Conservation (phyloP, 2,329 filamentous ascomycete genomes). For the Cadophora sp. region DNA sequence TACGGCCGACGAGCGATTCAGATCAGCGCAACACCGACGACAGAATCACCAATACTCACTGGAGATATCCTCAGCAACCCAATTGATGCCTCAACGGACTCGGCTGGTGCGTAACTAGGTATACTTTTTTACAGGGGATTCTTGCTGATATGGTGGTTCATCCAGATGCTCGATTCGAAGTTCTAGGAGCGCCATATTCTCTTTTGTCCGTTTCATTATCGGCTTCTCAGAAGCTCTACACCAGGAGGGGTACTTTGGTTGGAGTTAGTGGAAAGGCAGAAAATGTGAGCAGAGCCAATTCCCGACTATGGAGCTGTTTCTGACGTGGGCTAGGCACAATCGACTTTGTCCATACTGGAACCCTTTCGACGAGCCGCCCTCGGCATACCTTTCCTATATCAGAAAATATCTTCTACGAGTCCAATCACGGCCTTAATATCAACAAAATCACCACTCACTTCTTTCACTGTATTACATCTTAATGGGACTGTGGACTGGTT, state of each 20-base stretch:
- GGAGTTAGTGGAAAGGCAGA: slow-evolving; percentile 89
- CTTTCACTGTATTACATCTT: slow-evolving; percentile 85
- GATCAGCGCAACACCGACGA: slow-evolving; percentile 67
- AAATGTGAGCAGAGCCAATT: slow-evolving; percentile 65
- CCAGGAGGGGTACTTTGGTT: slow-evolving; percentile 87
- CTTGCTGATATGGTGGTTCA: slow-evolving; percentile 18
- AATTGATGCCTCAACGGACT: slow-evolving; percentile 47
- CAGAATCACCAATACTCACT: slow-evolving; percentile 57
- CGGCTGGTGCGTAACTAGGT: slow-evolving; percentile 36
- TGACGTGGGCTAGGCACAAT: slow-evolving; percentile 69
- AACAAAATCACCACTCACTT: slow-evolving; percentile 84
- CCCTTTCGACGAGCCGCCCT: slow-evolving; percentile 81
- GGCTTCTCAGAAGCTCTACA: slow-evolving; percentile 92
- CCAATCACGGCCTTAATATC: slow-evolving; percentile 89
- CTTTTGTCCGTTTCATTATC: slow-evolving; percentile 92
- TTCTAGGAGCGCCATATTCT: slow-evolving; percentile 89
- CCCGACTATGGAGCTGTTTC: neutral
- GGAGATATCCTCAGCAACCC: slow-evolving; percentile 63
- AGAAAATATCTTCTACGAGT: slow-evolving; percentile 84
- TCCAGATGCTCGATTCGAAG: slow-evolving; percentile 91
- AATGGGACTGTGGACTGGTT: slow-evolving; percentile 97
- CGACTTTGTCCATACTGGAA: slow-evolving; percentile 85
- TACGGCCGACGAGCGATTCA: slow-evolving; percentile 62
- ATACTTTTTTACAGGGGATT: neutral
- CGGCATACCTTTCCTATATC: slow-evolving; percentile 94